Conservation (phyloP, 2,329 filamentous ascomycete species). For the Parastagonospora nodorum region DNA sequence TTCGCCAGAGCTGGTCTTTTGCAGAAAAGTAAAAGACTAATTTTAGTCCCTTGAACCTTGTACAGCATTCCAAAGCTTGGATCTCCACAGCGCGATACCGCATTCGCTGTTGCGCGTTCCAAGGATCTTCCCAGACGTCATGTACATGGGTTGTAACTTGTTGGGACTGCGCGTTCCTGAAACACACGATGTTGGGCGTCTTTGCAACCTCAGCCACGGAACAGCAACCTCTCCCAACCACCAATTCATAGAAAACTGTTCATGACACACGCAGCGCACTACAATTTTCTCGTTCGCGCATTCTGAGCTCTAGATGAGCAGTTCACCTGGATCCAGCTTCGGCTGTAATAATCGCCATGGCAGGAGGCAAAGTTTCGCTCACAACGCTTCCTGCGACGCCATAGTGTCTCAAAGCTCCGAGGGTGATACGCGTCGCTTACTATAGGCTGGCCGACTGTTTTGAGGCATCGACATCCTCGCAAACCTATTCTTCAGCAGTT, state of each 20-base stretch:
- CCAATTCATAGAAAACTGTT: not conserved
- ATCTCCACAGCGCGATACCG: too few relatives aligned
- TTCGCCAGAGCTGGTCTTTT: too few relatives aligned
- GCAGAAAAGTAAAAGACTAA: too few relatives aligned
- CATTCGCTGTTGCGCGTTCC: not conserved
- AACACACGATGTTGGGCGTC: not conserved
- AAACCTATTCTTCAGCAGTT: not conserved
- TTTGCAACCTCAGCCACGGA: not conserved
- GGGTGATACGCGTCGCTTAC: slow-evolving; percentile 5
- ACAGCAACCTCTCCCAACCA: not conserved
- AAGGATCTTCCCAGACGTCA: not conserved
- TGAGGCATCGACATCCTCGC: not conserved
- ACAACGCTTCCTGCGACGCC: slow-evolving; percentile 7
- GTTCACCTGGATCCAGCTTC: too few relatives aligned
- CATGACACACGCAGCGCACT: not conserved
- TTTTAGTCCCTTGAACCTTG: too few relatives aligned
- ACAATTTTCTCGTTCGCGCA: not conserved
- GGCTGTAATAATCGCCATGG: too few relatives aligned
- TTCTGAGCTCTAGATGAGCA: too few relatives aligned
- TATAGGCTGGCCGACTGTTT: not conserved
- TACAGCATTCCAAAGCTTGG: too few relatives aligned
- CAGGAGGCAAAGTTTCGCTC: not conserved
- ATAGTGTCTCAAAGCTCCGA: slow-evolving; percentile 9
- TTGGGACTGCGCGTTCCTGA: not conserved
- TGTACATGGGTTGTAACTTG: too few relatives aligned